Percentiles rank a stretch among this genome's conserved stretches.
Conservation (phyloP, 202 grass and related monocot species). For the Schoenoplectus tabernaemontani region DNA sequence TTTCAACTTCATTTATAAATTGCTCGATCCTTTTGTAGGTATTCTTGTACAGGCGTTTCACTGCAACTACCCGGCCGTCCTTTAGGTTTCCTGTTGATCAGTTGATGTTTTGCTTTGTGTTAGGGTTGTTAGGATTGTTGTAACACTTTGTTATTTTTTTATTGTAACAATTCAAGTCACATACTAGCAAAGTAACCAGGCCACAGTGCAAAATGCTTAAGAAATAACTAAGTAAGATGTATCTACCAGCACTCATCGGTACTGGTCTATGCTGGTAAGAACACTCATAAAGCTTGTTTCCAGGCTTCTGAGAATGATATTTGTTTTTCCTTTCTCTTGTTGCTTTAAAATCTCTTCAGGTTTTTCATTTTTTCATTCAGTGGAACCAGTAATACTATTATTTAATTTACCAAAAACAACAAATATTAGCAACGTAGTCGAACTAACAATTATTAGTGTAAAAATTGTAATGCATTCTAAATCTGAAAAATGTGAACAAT, state of each 20-base stretch:
- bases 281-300: background rate
- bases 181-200: background rate
- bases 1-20: constrained; percentile 82
- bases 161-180: background rate
- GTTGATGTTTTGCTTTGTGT: background rate
- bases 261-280: background rate
- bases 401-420: background rate
- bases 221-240: background rate
- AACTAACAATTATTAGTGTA: background rate
- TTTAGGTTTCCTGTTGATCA: constrained; percentile 45
- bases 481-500: no score
- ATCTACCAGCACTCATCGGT: background rate
- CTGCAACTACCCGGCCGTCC: constrained; percentile 76
- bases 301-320: background rate
- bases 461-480: background rate
- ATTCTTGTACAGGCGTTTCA: constrained; percentile 77
- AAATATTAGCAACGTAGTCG: background rate
- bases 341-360: background rate
- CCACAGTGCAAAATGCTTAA: background rate
- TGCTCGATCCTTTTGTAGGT: constrained; percentile 64
- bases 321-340: background rate
- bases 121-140: background rate
- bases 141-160: background rate
- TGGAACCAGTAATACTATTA: background rate
- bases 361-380: background rate